Evolutionary conservation across 169 alveolate genomes (phyloP), one percentile per base, ranked within the genome.

Genomic region (Plasmodium gonderi): DNA sequence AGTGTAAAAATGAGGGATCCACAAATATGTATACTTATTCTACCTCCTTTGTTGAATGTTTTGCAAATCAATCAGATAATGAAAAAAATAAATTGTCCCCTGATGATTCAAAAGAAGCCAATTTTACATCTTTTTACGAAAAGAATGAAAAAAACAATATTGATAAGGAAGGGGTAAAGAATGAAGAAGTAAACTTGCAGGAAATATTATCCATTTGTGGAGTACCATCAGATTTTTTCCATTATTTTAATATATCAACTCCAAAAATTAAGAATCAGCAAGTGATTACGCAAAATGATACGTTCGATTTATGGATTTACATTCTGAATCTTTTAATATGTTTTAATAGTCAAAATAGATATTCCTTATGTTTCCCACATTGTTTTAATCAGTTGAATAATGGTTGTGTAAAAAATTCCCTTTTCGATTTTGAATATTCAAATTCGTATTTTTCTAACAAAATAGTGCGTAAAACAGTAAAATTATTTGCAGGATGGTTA

Each of bases 371-470:
- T 76, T 31, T 92, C 82, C 94, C 93, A 78, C 78, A 82, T 20
- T 26, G 47, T 78, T 36, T 38, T 42, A 17, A 74, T 76, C 72
- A 80, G 26, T 89, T 36, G 74, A 91, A 5, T 54, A 74, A 31
- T 67, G 83, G 68, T 49, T 81, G 81, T 29, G 80, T 90, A 54
- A 95, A 91, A 64, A 92, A 78, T 68, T 26, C 95, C 42, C 78
- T 95, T 3, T 95, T 95, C 79, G 94, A 92, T 72, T 83, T 95
- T 49, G 97, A 95, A 44, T 95, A 94, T 49, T 80, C 97, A 6
- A 92, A 79, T 42, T 90, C 95, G 1, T 49, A 91, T n/a, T 79
- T 94, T 38, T 92, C 96, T n/a, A 92, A 81, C 36, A 76, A 75
- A 36, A 78, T 95, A 20, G 91, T 87, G 2, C 67, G 90, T 42